Conservation (phyloP, 2,329 filamentous ascomycete genomes). For the Plenodomus tracheiphilus region DNA sequence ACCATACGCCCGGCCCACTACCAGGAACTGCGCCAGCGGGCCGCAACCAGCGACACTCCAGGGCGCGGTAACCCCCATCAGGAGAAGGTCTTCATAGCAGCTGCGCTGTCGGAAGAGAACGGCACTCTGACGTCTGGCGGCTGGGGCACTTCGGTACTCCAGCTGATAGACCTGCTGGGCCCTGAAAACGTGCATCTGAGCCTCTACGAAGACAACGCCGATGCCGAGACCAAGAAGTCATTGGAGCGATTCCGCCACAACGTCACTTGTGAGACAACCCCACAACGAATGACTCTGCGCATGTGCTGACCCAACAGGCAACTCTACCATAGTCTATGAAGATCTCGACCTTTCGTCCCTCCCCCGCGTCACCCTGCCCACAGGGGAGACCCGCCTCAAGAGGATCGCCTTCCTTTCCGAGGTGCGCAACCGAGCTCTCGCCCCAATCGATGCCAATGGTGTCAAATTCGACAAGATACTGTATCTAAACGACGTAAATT, state of each 20-base stretch:
- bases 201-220: slow-evolving; percentile 74
- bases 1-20: slow-evolving; percentile 59
- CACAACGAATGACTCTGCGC: neutral
- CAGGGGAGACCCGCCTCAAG: slow-evolving; percentile 66
- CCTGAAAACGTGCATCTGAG: slow-evolving; percentile 70
- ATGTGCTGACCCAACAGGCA: slow-evolving; percentile 39
- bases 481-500: slow-evolving; percentile 69
- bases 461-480: slow-evolving; percentile 64
- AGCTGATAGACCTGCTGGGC: slow-evolving; percentile 68
- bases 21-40: slow-evolving; percentile 43
- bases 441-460: slow-evolving; percentile 59
- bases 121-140: slow-evolving; percentile 63
- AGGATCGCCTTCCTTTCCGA: slow-evolving; percentile 74
- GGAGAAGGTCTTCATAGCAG: slow-evolving; percentile 74
- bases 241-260: slow-evolving; percentile 58
- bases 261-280: slow-evolving; percentile 47
- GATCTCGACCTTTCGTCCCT: slow-evolving; percentile 61
- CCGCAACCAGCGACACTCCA: slow-evolving; percentile 24
- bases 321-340: slow-evolving; percentile 60
- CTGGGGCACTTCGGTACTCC: slow-evolving; percentile 65
- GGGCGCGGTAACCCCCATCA: slow-evolving; percentile 56
- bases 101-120: slow-evolving; percentile 68
- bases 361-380: slow-evolving; percentile 63
- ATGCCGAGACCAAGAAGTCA: slow-evolving; percentile 58
- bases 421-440: slow-evolving; percentile 70